Percentiles rank a stretch among this genome's conserved stretches.
Evolutionary conservation across 495 filamentous ascomycete species (phyloP).

Genomic region (Podospora sp.): DNA sequence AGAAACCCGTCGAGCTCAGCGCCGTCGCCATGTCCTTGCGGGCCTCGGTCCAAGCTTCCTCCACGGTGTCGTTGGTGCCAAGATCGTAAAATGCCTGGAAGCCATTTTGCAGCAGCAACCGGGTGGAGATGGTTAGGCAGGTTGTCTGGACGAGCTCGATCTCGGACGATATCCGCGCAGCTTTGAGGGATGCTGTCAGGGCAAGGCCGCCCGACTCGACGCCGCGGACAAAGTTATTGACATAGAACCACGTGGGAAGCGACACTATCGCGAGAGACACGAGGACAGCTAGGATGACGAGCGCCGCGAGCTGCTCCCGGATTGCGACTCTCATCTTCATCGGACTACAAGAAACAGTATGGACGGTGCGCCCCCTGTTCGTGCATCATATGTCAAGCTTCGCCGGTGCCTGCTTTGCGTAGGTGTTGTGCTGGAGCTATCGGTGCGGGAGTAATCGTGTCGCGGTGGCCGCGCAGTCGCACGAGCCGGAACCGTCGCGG

Average conservation of each 20-base stretch:
- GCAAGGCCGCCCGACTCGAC: constrained; percentile 62
- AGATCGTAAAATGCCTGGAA: constrained; percentile 62
- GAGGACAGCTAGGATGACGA: constrained; percentile 71
- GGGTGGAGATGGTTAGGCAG: constrained; percentile 65
- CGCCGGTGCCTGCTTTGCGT: neutral
- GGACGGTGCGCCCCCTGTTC: constrained; percentile 20
- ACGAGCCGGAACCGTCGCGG: neutral
- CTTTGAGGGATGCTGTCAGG: constrained; percentile 82
- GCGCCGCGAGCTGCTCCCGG: constrained; percentile 74
- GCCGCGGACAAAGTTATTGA: constrained; percentile 70
- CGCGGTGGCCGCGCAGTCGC: neutral
- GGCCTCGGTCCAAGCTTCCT: constrained; percentile 56
- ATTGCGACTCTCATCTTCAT: constrained; percentile 79
- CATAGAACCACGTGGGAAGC: constrained; percentile 66
- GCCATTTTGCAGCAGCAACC: constrained; percentile 66
- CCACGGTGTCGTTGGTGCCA: constrained; percentile 49
- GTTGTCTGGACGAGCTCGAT: constrained; percentile 72
- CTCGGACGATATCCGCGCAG: constrained; percentile 75
- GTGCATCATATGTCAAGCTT: constrained; percentile 31
- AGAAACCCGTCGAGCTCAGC: constrained; percentile 53
- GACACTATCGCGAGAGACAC: constrained; percentile 61
- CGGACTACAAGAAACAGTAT: constrained; percentile 39
- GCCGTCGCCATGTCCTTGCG: constrained; percentile 62
- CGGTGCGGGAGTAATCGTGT: neutral
- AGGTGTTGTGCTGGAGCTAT: neutral